Evolutionary conservation across 1,139 yeast species (phyloP), one percentile per base, ranked within the genome.

Genomic region (Pichia sp.): DNA sequence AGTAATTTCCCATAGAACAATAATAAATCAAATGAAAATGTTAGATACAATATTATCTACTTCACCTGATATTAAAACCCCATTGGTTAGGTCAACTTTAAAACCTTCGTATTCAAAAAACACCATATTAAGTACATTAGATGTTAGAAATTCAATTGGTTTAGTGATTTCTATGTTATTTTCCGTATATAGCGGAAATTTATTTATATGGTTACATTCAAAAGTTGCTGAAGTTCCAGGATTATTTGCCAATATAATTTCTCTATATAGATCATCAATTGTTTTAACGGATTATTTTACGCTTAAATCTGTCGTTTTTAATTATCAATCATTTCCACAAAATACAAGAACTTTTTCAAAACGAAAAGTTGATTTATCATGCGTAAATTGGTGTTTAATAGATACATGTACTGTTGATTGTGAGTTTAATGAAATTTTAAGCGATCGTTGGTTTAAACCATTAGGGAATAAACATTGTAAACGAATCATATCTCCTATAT

Each of bases 321-420:
- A 92, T 62, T 92, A 92, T 61, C 95, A 92, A 61, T 83, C 87
- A 23, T 82, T 87, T 47, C 98, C 99, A 0, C 84, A 83, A 58
- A 73, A 82, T 37, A 87, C 97, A 1, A 71, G 95, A 47, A 82
- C 85, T 49, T 87, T 71, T 57, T 81, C 84, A 37, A 87, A 87
- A 55, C 86, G 87, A 41, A 74, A 79, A 46, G 94, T 90, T 3
- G 92, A 90, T 57, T 73, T 92, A 39, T 78, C 92, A 0, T 74
- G 86, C 26, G 80, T 92, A 5, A 80, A 81, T 53, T 89, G 96
- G 92, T 95, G 96, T 36, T 67, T 92, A 36, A 89, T 94, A 9
- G 89, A 89, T 55, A 87, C 97, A 0, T 72, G 85, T n/a, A 86
- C 95, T 0, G 89, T 90, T 4, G 98, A 94, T 62, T 87, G 96